A percentile compares a stretch with the other conserved stretches of the same genome.
These are phyloP conservation scores for Eimeria sp. DNA, from an alignment of 169 alveolate genomes.

Conservation along the genomic window DNA sequence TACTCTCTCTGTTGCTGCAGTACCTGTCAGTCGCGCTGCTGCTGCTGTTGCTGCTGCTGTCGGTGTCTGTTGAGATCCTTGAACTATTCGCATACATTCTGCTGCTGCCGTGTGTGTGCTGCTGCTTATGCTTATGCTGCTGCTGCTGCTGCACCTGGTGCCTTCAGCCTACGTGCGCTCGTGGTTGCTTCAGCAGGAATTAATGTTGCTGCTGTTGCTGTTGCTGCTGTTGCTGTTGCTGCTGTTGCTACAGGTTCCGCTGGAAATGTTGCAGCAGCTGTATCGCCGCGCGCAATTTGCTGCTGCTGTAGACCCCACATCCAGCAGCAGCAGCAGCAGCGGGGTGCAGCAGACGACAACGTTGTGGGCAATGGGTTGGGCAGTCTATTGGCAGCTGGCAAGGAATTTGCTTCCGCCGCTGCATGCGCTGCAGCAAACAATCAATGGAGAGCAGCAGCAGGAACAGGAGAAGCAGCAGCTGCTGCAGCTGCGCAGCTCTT, in stretches of 20 bases:
- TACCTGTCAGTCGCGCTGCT: constrained; percentile 2
- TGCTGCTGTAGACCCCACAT: neutral
- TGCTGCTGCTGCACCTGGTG: neutral
- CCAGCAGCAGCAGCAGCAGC: constrained; percentile 3
- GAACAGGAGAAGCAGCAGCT: constrained; percentile 20
- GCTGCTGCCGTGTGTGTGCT: neutral
- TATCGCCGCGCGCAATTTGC: neutral
- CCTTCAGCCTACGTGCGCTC: neutral
- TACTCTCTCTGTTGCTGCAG: neutral
- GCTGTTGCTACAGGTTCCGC: neutral
- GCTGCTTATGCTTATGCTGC: too few species aligned
- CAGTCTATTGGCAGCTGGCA: constrained; percentile 49
- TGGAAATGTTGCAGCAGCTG: neutral
- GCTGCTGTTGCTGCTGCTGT: neutral
- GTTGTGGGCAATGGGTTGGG: constrained; percentile 55
- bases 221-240: constrained; percentile 4
- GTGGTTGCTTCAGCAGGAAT: neutral
- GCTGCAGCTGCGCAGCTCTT: too few species aligned
- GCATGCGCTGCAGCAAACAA: constrained; percentile 27
- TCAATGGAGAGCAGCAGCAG: constrained; percentile 14
- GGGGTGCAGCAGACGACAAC: constrained; percentile 2
- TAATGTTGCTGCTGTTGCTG: neutral
- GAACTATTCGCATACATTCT: neutral
- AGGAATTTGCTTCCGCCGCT: constrained; percentile 39
- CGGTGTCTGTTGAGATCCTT: neutral